Evolutionary conservation across 768 basidiomycete species (phyloP), one percentile per base, ranked within the genome.

Genomic region (Mycena indigotica): DNA sequence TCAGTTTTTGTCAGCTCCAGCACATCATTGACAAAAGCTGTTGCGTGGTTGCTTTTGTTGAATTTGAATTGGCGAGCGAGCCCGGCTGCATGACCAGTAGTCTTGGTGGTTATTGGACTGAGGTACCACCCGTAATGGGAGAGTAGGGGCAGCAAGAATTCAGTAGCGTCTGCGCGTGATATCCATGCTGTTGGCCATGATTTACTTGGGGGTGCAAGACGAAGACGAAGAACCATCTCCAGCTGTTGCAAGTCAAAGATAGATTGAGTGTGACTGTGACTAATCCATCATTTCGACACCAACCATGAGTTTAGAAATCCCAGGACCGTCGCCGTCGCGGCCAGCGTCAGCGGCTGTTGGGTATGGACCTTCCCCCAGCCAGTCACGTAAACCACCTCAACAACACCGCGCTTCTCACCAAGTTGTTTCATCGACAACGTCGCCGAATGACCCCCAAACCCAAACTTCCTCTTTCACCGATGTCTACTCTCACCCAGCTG

Each of bases 401-500:
- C 58, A 53, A 17, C 58, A 71, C 53, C 67, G 65, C 44, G 58
- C 65, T 19, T 53, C 67, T 32, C 68, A 68, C 28, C 72, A 76
- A 17, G 72, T 73, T 2, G 82, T 82, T 23, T 57, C 62, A 1
- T 60, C 62, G 21, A 53, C 39, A n/a, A 5, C 50, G 26, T 55
- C 58, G 26, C 54, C 46, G 24, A 50, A 58, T 28, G 57, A 80
- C 57, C 74, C 73, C 10, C 74, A 80, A 5, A 76, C 75, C 1
- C n/a, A n/a, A n/a, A n/a, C n/a, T n/a, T n/a, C n/a, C n/a, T n/a
- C n/a, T n/a, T 84, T 82, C 69, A 80, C 85, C 21, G 90, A 93
- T 72, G 88, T 92, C 23, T 91, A 92, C 70, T 80, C 87, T 2
- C 91, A 94, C 69, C 92, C 92, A 1, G 91, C 91, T 17, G 92